Conservation (phyloP, 2,329 filamentous ascomycete species). For the Fusarium hainanense region DNA sequence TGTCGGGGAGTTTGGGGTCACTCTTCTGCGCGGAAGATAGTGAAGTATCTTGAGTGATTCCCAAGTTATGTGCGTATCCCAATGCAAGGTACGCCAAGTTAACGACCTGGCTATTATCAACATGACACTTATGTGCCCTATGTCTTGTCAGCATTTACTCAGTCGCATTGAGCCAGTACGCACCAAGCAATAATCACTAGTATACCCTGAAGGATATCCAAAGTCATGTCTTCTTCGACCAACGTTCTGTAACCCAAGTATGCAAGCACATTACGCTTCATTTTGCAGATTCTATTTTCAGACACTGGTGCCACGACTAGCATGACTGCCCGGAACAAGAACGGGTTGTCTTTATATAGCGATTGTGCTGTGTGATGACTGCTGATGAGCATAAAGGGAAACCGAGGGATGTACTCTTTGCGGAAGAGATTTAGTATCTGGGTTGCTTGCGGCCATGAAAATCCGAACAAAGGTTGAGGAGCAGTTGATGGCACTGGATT, state of each 20-base stretch:
- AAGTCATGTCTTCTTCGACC: slow-evolving; percentile 53
- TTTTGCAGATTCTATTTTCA: slow-evolving; percentile 50
- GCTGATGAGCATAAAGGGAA: slow-evolving; percentile 54
- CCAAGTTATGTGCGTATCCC: slow-evolving; percentile 56
- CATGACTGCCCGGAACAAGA: slow-evolving; percentile 54
- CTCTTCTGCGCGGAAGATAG: slow-evolving; percentile 4
- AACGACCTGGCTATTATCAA: slow-evolving; percentile 51
- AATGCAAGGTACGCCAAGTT: slow-evolving; percentile 55
- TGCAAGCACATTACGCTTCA: slow-evolving; percentile 55
- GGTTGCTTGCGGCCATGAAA: slow-evolving; percentile 55
- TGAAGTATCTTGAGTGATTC: slow-evolving; percentile 44
- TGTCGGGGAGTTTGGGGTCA: slow-evolving; percentile 14
- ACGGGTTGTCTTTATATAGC: slow-evolving; percentile 51
- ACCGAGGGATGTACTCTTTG: slow-evolving; percentile 49
- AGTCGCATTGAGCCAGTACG: neutral
- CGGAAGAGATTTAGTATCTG: slow-evolving; percentile 51
- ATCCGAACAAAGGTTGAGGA: slow-evolving; percentile 47
- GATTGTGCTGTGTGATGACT: slow-evolving; percentile 46
- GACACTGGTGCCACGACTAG: slow-evolving; percentile 51
- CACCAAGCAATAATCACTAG: slow-evolving; percentile 60
- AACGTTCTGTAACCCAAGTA: slow-evolving; percentile 57
- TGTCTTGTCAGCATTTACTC: neutral
- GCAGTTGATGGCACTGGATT: neutral
- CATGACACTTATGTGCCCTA: slow-evolving; percentile 52
- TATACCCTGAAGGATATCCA: slow-evolving; percentile 61